phyloP scores from a whole-genome alignment of 2,329 filamentous ascomycete species.

The Talaromyces sp. region DNA sequence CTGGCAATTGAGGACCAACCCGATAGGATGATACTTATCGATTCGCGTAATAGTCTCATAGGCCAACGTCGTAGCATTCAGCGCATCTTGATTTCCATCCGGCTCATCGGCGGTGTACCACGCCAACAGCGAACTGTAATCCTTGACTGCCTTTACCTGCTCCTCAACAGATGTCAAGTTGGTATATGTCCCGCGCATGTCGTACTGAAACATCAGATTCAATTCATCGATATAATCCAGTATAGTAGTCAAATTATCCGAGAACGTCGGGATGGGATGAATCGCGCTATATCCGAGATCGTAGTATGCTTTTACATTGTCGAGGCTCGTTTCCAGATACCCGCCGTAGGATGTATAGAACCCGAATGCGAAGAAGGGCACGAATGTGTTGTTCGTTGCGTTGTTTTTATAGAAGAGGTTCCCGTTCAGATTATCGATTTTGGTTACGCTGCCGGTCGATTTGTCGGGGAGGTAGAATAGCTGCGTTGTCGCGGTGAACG shows the following conservation, averaged over 20 bases:
- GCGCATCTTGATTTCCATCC: constrained; percentile 12
- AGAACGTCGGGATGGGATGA: constrained; percentile 15
- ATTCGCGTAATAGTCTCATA: constrained; percentile 14
- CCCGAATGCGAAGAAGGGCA: constrained; percentile 16
- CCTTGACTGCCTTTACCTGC: constrained; percentile 12
- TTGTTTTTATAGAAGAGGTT: constrained; percentile 12
- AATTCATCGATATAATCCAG: constrained; percentile 18
- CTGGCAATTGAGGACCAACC: constrained; percentile 15
- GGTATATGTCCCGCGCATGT: constrained; percentile 17
- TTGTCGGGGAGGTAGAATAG: constrained; percentile 17
- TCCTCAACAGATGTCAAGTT: constrained; percentile 14
- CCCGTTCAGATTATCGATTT: constrained; percentile 18
- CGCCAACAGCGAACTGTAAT: constrained; percentile 12
- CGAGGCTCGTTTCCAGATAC: constrained; percentile 14
- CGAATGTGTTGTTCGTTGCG: constrained; percentile 9
- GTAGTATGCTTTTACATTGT: constrained; percentile 17
- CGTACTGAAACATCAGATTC: constrained; percentile 18
- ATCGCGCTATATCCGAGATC: constrained; percentile 17
- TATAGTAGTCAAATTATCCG: constrained; percentile 14
- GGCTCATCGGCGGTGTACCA: constrained; percentile 18
- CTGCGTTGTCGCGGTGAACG: constrained; percentile 13
- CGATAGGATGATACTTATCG: constrained; percentile 16
- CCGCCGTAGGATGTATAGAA: constrained; percentile 17
- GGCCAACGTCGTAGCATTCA: constrained; percentile 14
- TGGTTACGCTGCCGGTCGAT: constrained; percentile 13